phyloP scores from a whole-genome alignment of 2,329 filamentous ascomycete species.

The Hymenoscyphus albidus region DNA sequence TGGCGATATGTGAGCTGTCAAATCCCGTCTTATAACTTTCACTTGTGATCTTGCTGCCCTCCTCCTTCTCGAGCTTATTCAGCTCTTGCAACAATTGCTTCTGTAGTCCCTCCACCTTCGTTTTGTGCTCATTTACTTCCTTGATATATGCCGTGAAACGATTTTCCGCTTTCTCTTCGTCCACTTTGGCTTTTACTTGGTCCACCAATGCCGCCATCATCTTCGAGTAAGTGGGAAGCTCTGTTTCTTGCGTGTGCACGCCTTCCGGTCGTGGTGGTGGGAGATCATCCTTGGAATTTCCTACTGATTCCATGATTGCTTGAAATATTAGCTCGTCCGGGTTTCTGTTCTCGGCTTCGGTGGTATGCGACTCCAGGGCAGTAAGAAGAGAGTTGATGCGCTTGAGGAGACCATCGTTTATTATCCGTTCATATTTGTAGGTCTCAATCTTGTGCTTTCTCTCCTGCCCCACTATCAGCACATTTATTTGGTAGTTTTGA shows the following conservation, averaged over 20 bases:
- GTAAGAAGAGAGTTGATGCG: constrained; percentile 78
- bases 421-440: constrained; percentile 83
- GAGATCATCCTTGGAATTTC: constrained; percentile 67
- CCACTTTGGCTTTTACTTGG: constrained; percentile 74
- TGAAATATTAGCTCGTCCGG: constrained; percentile 85
- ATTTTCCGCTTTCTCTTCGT: constrained; percentile 66
- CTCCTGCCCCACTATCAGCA: constrained; percentile 45
- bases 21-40: constrained; percentile 87
- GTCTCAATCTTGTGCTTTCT: constrained; percentile 86
- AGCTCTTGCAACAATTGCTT: constrained; percentile 70
- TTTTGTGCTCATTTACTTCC: constrained; percentile 72
- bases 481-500: constrained; percentile 68
- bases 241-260: constrained; percentile 68
- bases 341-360: constrained; percentile 59
- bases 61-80: constrained; percentile 77
- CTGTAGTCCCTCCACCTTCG: constrained; percentile 75
- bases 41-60: constrained; percentile 88
- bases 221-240: constrained; percentile 81
- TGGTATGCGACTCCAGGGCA: constrained; percentile 69
- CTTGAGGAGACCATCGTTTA: constrained; percentile 85
- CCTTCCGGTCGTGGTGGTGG: constrained; percentile 73
- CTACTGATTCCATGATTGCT: constrained; percentile 77
- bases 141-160: constrained; percentile 72
- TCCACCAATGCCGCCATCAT: constrained; percentile 98
- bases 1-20: constrained; percentile 71